Conservation (phyloP, 352 stramenopile genomes). For the Phytophthora meadii region DNA sequence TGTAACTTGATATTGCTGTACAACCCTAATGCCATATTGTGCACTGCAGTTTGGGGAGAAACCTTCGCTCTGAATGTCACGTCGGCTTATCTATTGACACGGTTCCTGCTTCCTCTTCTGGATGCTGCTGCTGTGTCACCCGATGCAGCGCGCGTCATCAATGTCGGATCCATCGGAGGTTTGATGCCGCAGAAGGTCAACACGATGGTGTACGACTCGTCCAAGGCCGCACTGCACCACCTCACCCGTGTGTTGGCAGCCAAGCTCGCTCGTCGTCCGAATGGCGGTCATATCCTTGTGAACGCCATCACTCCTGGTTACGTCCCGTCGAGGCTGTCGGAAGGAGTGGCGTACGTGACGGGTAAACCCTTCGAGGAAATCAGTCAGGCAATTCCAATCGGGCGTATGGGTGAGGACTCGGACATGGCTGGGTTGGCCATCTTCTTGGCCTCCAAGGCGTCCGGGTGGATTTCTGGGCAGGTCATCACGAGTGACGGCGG, state of each 20-base stretch:
- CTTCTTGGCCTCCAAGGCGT: conserved; percentile 91
- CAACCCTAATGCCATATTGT: conserved; percentile 15
- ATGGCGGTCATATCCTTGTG: conserved; percentile 93
- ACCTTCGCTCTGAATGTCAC: conserved; percentile 96
- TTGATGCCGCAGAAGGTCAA: conserved; percentile 87
- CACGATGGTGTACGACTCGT: conserved; percentile 95
- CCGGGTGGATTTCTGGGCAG: conserved; percentile 92
- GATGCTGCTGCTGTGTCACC: conserved; percentile 61
- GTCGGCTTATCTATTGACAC: conserved; percentile 93
- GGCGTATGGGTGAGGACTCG: conserved; percentile 82
- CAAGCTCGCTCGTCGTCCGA: conserved; percentile 87
- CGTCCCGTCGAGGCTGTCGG: conserved; percentile 91
- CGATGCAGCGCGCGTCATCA: conserved; percentile 72
- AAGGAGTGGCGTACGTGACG: conserved; percentile 68
- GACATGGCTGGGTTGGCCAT: conserved; percentile 95
- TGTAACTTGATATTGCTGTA: background rate
- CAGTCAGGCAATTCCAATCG: conserved; percentile 75
- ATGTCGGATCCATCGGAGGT: conserved; percentile 75
- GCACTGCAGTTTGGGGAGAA: conserved; percentile 86
- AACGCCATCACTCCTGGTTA: conserved; percentile 95
- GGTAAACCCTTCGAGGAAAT: conserved; percentile 67
- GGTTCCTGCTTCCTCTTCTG: conserved; percentile 91
- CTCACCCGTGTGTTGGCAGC: conserved; percentile 92
- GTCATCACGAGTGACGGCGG: conserved; percentile 94
- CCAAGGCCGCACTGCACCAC: conserved; percentile 95